phyloP scores from a whole-genome alignment of 2,329 filamentous ascomycete species.

The Fusarium sublunatum region DNA sequence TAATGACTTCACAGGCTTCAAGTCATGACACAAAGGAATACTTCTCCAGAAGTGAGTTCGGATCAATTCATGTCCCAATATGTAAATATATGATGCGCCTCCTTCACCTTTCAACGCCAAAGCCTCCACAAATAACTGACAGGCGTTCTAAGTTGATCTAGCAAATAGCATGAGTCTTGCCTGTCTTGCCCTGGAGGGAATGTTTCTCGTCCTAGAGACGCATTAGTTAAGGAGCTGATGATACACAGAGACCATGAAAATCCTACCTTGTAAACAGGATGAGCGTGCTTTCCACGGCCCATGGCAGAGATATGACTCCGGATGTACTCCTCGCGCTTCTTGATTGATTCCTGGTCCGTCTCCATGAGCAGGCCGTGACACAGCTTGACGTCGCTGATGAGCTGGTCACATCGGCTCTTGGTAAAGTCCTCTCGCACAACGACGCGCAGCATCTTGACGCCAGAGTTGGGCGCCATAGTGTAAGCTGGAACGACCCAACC shows the following conservation, averaged over 20 bases:
- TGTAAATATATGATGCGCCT: conserved; percentile 19
- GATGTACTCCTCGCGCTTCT: conserved; percentile 75
- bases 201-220: conserved; percentile 76
- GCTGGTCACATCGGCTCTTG: conserved; percentile 80
- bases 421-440: conserved; percentile 95
- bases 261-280: conserved; percentile 59
- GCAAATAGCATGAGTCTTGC: conserved; percentile 90
- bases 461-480: conserved; percentile 92
- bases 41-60: background rate
- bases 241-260: background rate
- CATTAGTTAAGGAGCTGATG: conserved; percentile 4
- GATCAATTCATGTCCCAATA: conserved; percentile 26
- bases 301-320: conserved; percentile 65
- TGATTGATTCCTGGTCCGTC: conserved; percentile 78
- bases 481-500: conserved; percentile 97
- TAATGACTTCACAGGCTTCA: no score
- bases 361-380: conserved; percentile 76
- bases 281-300: conserved; percentile 65
- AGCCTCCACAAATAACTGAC: conserved; percentile 13
- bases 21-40: background rate
- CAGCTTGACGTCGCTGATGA: conserved; percentile 83
- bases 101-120: conserved; percentile 40
- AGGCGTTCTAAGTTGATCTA: conserved; percentile 55
- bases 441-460: conserved; percentile 90
- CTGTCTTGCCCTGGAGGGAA: conserved; percentile 87